Percentiles rank a stretch among this genome's conserved stretches.
Evolutionary conservation across 208 protist genomes (phyloP).

Genomic region (Leishmania amazonensis): DNA sequence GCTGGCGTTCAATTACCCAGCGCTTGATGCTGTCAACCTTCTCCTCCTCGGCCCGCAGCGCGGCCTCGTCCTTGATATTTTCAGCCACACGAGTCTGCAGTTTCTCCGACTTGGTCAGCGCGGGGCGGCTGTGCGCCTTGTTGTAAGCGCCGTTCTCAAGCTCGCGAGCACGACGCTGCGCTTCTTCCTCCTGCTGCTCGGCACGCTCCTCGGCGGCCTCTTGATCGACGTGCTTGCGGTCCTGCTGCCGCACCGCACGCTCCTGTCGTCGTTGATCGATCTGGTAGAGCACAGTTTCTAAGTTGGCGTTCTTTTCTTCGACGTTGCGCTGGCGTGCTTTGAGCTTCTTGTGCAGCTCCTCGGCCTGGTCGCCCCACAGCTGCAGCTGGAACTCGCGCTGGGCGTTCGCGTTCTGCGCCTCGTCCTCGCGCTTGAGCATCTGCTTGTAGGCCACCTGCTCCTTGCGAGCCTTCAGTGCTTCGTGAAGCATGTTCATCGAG

Average conservation of each 20-base stretch:
- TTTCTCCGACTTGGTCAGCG: conserved; percentile 48
- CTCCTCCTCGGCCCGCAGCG: conserved; percentile 40
- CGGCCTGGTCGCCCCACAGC: conserved; percentile 49
- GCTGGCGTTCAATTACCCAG: conserved; percentile 24
- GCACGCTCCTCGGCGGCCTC: conserved; percentile 67
- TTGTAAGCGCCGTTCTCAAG: conserved; percentile 54
- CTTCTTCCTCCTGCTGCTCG: conserved; percentile 54
- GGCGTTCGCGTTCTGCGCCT: conserved; percentile 26
- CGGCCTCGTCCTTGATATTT: conserved; percentile 33
- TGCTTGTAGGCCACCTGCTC: conserved; percentile 72
- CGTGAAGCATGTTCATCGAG: conserved; percentile 60
- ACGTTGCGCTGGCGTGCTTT: conserved; percentile 55
- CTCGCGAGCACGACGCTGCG: conserved; percentile 31
- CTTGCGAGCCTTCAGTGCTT: conserved; percentile 66
- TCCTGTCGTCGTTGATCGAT: conserved; percentile 53
- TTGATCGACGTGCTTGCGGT: conserved; percentile 28
- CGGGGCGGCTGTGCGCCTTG: conserved; percentile 32
- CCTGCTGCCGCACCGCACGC: conserved; percentile 41
- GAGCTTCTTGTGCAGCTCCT: conserved; percentile 53
- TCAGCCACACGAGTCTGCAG: conserved; percentile 47
- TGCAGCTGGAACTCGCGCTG: conserved; percentile 41
- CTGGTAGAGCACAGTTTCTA: conserved; percentile 71
- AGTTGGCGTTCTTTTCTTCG: conserved; percentile 70
- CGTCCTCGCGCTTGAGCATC: conserved; percentile 36
- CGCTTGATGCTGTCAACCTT: conserved; percentile 43